Percentiles rank a stretch among this genome's conserved stretches.
These are phyloP conservation scores for Cyberlindnera subsufficiens DNA, from an alignment of 805 yeast genomes.

Conservation along the genomic window DNA sequence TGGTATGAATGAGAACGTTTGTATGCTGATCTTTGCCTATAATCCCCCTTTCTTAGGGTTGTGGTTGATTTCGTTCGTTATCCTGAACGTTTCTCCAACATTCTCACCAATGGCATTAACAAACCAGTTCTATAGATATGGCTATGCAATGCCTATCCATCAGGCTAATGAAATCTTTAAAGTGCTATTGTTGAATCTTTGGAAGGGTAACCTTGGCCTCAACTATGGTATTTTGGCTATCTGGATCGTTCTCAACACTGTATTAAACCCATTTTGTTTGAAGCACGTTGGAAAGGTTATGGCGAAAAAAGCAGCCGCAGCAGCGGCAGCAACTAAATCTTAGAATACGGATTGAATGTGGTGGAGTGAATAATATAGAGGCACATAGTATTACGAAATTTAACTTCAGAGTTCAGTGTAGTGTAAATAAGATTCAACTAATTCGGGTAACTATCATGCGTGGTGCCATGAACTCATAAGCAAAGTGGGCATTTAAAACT, in stretches of 20 bases:
- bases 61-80: conserved; percentile 69
- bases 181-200: conserved; percentile 51
- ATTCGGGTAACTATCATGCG: no score
- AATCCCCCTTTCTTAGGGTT: conserved; percentile 65
- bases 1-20: conserved; percentile 62
- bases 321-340: conserved; percentile 8
- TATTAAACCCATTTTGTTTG: conserved; percentile 39
- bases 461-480: no score
- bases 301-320: conserved; percentile 24
- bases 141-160: conserved; percentile 66
- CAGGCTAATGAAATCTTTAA: conserved; percentile 58
- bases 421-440: no score
- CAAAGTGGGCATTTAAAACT: no score
- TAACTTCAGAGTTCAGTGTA: no score
- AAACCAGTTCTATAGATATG: conserved; percentile 53
- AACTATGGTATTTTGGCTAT: conserved; percentile 53
- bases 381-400: no score
- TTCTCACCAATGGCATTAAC: conserved; percentile 58
- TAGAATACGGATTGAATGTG: not conserved
- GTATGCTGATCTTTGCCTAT: conserved; percentile 41
- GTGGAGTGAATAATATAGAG: no score
- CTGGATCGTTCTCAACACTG: conserved; percentile 52
- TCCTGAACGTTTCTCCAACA: conserved; percentile 62
- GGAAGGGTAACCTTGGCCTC: conserved; percentile 53
- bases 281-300: conserved; percentile 33